Percentiles rank a stretch among this genome's conserved stretches.
These are phyloP conservation scores for Coemansia erecta DNA, from an alignment of 192 early-diverging fungal genomes.

Conservation along the genomic window DNA sequence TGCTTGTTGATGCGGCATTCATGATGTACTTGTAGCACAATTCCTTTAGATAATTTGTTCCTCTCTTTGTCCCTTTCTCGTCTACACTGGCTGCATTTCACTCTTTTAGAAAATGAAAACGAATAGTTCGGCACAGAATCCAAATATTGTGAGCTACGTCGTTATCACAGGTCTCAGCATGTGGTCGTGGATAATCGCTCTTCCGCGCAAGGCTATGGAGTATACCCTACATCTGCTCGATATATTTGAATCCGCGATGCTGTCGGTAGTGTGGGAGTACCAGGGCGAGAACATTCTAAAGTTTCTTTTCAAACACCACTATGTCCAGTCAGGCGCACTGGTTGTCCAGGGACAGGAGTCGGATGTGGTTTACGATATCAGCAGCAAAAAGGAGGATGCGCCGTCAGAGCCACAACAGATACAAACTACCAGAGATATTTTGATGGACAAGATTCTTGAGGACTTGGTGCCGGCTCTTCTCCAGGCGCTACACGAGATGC, in stretches of 20 bases:
- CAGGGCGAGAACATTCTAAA: slow-evolving; percentile 35
- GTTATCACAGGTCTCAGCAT: neutral
- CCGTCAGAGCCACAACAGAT: neutral
- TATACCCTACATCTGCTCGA: slow-evolving; percentile 11
- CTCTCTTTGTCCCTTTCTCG: too few relatives aligned
- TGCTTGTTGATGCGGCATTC: too few relatives aligned
- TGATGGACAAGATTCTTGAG: slow-evolving; percentile 19
- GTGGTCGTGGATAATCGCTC: slow-evolving; percentile 21
- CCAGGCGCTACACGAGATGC: slow-evolving; percentile 14
- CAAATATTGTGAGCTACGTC: slow-evolving; percentile 7
- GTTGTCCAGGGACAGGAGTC: neutral
- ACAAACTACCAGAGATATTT: slow-evolving; percentile 1
- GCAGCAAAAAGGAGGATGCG: neutral
- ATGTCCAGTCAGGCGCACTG: slow-evolving; percentile 2
- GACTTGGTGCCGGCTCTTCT: slow-evolving; percentile 25
- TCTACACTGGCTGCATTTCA: too few relatives aligned
- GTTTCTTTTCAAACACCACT: slow-evolving; percentile 21
- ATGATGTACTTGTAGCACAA: too few relatives aligned
- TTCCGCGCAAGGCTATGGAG: slow-evolving; percentile 16
- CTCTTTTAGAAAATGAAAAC: neutral
- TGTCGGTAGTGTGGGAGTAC: slow-evolving; percentile 27
- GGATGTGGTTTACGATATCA: too few relatives aligned
- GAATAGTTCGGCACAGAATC: neutral
- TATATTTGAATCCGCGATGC: slow-evolving; percentile 24
- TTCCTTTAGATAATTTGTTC: too few relatives aligned